Base-by-base conservation (phyloP, 2,329 filamentous ascomycete species). In the Falciphora oryzae region DNA sequence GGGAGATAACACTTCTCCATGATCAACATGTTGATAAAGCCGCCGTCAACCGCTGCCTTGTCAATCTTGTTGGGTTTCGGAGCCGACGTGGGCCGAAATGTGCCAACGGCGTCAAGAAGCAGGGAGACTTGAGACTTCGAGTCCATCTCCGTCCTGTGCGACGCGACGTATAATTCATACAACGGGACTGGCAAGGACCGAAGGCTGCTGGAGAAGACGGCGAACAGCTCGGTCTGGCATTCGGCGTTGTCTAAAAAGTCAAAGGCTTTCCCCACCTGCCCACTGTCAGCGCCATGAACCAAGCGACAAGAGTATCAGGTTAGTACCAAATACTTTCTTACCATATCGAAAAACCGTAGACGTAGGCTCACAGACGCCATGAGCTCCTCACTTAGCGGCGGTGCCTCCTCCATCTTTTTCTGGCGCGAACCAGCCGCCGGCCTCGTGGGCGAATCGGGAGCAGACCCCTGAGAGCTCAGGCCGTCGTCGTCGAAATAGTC, bases 1-100 rank as follows among this genome's bases (percentile, higher is more conserved):
- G 85, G 85, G 2, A 92, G 80, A 73, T 87, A 93, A 70, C 87
- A 88, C 58, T 79, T 73, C 70, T 82, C 77, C 57, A 86, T 72
- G 67, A 86, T 81, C 8, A 69, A 70, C 28, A 75, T 71, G 6
- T 80, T 81, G 58, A 86, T 71, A 10, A 78, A 77, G 1, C 69
- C 65, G 4, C 74, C 72, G 28, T 80, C 76, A 27, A 71, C 74
- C 14, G 75, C 74, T 10, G 75, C 69, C 3, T 66, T 69, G 67
- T 80, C 75, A 38, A 79, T 73, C 16, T 75, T 76, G 11, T 69
- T 71, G 1, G 83, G 83, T 50, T 78, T 73, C 6, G 79, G 76
- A 2, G 75, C 75, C 8, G 74, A 69, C 1, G 78, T 73, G 1
- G 85, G 76, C 59, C 85, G 74, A 4, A 81, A 71, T 29, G 79